Evolutionary conservation across 257 asterid species (phyloP), one percentile per base, ranked within the genome.

Genomic region (Ligustrum vulgare): DNA sequence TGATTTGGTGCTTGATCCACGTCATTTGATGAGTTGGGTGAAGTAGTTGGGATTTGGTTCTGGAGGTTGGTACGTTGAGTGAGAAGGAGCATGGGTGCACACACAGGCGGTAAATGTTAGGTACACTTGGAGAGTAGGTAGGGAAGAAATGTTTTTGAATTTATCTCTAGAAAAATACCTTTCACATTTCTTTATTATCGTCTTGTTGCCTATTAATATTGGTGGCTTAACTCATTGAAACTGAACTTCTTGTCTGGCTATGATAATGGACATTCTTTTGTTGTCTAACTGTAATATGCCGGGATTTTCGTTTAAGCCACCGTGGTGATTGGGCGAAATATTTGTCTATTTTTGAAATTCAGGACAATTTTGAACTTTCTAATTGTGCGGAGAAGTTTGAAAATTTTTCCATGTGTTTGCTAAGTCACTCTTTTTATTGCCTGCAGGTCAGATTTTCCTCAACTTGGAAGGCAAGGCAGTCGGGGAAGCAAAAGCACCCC

Each of bases 371-470:
- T 9, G 32, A 34, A 2, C 32, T 13, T 8, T 23, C 36, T 68
- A 12, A 56, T n/a, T 56, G 28, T 20, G 15, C 64, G 8, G 64
- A 56, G 31, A n/a, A 56, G 64, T 22, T 56, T n/a, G 64, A 12
- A 56, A 56, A n/a, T 20, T 13, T 20, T 13, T 3, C 28, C 68
- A 13, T 69, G 35, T 75, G 60, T 33, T 58, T 16, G 18, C 47
- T 66, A 49, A 51, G 54, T 64, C 32, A 20, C 43, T 72, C 62
- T 81, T 49, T 69, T 32, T 72, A 39, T 43, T 34, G 58, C 45
- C 81, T 84, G 82, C 93, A 95, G 99, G 87, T 81, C 85, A 15
- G 96, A 84, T 72, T 95, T 85, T 77, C 97, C 98, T 56, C 92
- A 89, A 77, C 91, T 93, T 54, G 87, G 89, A 62, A 78, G 81